phyloP scores from a whole-genome alignment of 306 rosid genomes.

The Carpinus fangiana region DNA sequence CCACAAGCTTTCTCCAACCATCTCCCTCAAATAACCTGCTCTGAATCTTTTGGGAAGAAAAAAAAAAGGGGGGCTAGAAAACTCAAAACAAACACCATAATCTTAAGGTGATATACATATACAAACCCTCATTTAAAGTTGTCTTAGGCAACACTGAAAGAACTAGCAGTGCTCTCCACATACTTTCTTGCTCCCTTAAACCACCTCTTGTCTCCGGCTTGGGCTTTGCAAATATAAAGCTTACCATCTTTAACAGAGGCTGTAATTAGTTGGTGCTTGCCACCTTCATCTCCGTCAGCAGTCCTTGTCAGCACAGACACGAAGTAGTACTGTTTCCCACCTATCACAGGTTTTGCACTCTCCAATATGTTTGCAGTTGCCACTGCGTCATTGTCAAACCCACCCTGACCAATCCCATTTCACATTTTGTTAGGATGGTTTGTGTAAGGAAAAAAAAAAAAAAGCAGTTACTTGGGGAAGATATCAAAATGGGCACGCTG shows the following conservation, averaged over 20 bases:
- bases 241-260: constrained; percentile 86
- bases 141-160: constrained; percentile 87
- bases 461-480: neutral
- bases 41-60: constrained; percentile 27
- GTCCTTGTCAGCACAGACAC: constrained; percentile 90
- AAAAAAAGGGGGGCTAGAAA: constrained; percentile 28
- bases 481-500: too few species aligned
- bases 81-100: constrained; percentile 34
- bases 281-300: constrained; percentile 98
- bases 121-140: constrained; percentile 19
- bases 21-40: constrained; percentile 31
- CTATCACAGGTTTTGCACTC: constrained; percentile 28
- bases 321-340: constrained; percentile 64
- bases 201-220: constrained; percentile 99
- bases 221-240: constrained; percentile 90
- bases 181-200: constrained; percentile 91
- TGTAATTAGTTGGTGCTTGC: constrained; percentile 84
- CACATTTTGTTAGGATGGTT: constrained; percentile 22
- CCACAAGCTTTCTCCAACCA: constrained; percentile 43
- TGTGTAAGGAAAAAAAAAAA: neutral
- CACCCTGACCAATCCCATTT: constrained; percentile 58
- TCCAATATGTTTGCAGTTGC: constrained; percentile 90
- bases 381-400: constrained; percentile 75
- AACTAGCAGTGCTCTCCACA: constrained; percentile 69
- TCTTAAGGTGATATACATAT: constrained; percentile 47